A percentile compares a stretch with the other conserved stretches of the same genome.
phyloP scores from a whole-genome alignment of 345 rosid species.

The Pistacia vera region DNA sequence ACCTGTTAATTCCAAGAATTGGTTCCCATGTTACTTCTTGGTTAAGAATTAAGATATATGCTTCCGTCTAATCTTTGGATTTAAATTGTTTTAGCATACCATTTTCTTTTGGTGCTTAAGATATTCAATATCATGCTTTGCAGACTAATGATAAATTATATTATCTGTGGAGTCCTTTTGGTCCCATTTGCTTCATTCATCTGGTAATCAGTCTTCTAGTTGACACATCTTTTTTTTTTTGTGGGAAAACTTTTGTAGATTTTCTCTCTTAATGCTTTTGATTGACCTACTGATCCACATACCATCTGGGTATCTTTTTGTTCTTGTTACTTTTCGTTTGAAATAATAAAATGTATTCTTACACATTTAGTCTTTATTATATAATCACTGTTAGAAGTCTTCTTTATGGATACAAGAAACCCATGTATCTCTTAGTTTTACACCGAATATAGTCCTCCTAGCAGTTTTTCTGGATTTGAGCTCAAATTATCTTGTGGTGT shows the following conservation, averaged over 20 bases:
- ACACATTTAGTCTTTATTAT: not conserved
- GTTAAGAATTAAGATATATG: slow-evolving; percentile 30
- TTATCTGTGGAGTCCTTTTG: slow-evolving; percentile 12
- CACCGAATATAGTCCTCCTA: not conserved
- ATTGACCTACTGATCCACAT: not conserved
- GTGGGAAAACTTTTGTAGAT: not conserved
- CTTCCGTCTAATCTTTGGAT: slow-evolving; percentile 12
- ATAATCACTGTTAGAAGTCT: not conserved
- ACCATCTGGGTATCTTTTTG: not conserved
- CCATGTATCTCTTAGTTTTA: not conserved
- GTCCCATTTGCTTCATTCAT: not conserved
- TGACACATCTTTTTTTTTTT: not conserved
- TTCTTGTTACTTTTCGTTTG: not conserved
- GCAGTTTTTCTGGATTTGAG: not conserved
- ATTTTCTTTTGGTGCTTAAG: slow-evolving; percentile 17
- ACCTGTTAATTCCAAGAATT: slow-evolving; percentile 11
- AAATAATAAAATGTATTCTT: not conserved
- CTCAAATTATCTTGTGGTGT: not conserved
- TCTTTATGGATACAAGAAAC: not conserved
- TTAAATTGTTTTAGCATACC: not conserved
- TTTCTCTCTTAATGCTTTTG: not conserved
- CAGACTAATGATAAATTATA: slow-evolving; percentile 5
- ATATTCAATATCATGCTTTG: slow-evolving; percentile 14
- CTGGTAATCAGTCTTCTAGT: slow-evolving; percentile 9
- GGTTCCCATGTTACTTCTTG: slow-evolving; percentile 21